Evolutionary conservation across 805 yeast species (phyloP).

Genomic region (Isabelozyma rhagii): DNA sequence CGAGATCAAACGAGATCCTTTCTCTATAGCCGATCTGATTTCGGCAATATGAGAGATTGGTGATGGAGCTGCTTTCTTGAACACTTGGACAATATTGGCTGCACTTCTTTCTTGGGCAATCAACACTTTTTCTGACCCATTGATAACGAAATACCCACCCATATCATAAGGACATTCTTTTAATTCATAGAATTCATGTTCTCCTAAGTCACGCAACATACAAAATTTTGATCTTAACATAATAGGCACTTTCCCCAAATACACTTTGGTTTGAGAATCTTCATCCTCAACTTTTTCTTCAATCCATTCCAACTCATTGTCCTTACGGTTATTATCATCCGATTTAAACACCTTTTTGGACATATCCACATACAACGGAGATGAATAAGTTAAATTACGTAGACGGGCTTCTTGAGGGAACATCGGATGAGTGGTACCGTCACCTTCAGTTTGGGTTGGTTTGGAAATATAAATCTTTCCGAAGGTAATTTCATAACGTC

Average conservation of each 20-base stretch:
- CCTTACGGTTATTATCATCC: constrained; percentile 59
- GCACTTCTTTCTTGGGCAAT: constrained; percentile 99
- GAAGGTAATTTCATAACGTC: constrained; percentile 93
- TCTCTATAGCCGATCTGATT: constrained; percentile 93
- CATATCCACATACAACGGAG: constrained; percentile 95
- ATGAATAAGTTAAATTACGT: constrained; percentile 92
- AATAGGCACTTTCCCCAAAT: constrained; percentile 95
- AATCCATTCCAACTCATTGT: constrained; percentile 46
- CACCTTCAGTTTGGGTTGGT: constrained; percentile 98
- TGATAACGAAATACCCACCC: constrained; percentile 98
- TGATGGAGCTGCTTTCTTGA: constrained; percentile 95
- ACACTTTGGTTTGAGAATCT: constrained; percentile 66
- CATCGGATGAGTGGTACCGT: constrained; percentile 98
- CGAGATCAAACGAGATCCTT: constrained; percentile 92
- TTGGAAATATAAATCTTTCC: constrained; percentile 95
- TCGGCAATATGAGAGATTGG: constrained; percentile 96
- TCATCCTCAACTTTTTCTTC: constrained; percentile 54
- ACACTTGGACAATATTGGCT: constrained; percentile 97
- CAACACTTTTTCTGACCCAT: constrained; percentile 96
- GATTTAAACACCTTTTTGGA: constrained; percentile 83
- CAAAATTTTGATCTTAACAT: constrained; percentile 97
- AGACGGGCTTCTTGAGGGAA: constrained; percentile 98
- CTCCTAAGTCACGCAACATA: constrained; percentile 83
- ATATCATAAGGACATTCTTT: constrained; percentile 99
- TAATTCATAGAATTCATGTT: constrained; percentile 89